These are phyloP conservation scores for Dimargaris cristalligena DNA, from an alignment of 192 early-diverging fungal species.

Conservation along the genomic window DNA sequence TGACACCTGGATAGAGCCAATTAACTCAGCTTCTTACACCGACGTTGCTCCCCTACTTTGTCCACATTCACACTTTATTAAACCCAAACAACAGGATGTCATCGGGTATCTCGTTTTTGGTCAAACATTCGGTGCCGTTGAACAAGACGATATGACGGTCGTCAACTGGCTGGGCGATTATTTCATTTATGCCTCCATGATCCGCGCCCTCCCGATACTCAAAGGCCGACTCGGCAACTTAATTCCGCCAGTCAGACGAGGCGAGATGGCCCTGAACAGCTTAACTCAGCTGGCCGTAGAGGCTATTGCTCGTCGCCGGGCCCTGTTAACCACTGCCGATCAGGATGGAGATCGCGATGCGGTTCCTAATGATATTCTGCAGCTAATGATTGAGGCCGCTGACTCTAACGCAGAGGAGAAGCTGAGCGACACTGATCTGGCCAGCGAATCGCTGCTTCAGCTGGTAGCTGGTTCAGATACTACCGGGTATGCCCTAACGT, in stretches of 20 bases:
- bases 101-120: slow-evolving; percentile 1
- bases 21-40: too few species aligned
- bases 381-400: slow-evolving; percentile 21
- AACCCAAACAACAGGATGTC: too few species aligned
- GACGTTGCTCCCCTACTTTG: too few species aligned
- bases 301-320: background rate
- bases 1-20: too few species aligned
- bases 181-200: background rate
- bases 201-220: slow-evolving; percentile 10
- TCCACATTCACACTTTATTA: too few species aligned
- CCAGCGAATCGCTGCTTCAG: slow-evolving; percentile 16
- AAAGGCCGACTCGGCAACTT: slow-evolving; percentile 3
- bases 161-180: slow-evolving; percentile 14
- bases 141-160: slow-evolving; percentile 8
- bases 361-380: slow-evolving; percentile 24
- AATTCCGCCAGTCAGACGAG: slow-evolving; percentile 13
- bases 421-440: slow-evolving; percentile 19
- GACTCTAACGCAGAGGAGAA: slow-evolving; percentile 20
- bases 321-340: background rate
- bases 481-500: slow-evolving; percentile 16
- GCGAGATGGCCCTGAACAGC: slow-evolving; percentile 15
- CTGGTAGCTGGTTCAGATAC: slow-evolving; percentile 26
- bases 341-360: background rate
- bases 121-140: background rate
- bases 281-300: slow-evolving; percentile 9